A percentile compares a stretch with the other conserved stretches of the same genome.
Conservation (phyloP, 768 basidiomycete genomes). For the Suillus paluster region DNA sequence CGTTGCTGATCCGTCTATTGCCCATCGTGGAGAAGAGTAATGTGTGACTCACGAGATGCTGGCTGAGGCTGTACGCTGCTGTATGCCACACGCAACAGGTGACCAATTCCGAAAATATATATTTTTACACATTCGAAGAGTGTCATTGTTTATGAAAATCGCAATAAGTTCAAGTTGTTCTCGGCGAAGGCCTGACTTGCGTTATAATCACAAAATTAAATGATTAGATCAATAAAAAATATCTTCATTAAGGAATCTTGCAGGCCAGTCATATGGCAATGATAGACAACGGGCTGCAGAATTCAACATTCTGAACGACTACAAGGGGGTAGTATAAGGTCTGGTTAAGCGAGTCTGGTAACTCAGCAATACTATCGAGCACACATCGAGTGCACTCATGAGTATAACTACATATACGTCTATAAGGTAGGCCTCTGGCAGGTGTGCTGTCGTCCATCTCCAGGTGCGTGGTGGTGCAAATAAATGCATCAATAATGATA, state of each 20-base stretch:
- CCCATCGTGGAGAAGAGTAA: no score
- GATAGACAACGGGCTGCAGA: neutral
- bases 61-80: no score
- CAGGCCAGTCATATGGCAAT: no score
- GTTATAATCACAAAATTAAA: neutral
- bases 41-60: no score
- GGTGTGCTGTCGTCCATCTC: neutral
- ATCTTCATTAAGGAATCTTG: neutral
- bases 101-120: no score
- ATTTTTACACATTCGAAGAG: no score
- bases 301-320: neutral
- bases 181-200: no score
- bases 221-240: neutral
- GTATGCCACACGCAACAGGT: no score
- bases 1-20: no score
- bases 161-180: no score
- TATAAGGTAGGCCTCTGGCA: slow-evolving; percentile 1
- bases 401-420: neutral
- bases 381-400: neutral
- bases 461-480: neutral
- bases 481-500: neutral
- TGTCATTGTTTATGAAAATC: no score
- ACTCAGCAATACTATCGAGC: neutral
- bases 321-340: neutral
- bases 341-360: neutral